Conservation (phyloP, 192 early-diverging fungal genomes). For the Coemansia sp. region DNA sequence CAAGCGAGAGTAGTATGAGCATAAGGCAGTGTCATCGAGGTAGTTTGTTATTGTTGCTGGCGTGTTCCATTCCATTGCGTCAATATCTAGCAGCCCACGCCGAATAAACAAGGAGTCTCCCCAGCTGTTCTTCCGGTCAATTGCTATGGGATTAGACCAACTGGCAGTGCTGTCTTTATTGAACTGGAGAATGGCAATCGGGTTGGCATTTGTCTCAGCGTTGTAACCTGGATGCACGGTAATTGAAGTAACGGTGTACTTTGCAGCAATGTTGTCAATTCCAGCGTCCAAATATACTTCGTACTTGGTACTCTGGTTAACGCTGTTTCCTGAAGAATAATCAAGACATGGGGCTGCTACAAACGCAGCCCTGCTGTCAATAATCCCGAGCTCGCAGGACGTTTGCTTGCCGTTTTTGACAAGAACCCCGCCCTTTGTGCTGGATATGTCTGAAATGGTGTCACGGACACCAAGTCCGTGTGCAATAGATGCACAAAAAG, state of each 20-base stretch:
- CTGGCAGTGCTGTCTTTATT: not conserved
- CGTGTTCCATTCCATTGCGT: not conserved
- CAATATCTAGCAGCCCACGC: not conserved
- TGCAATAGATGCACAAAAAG: not conserved
- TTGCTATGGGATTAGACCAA: slow-evolving; percentile 7
- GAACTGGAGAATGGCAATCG: slow-evolving; percentile 11
- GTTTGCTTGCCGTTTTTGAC: slow-evolving; percentile 16
- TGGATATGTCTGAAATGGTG: not conserved
- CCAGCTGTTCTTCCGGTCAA: not conserved
- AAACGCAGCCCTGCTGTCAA: slow-evolving; percentile 11
- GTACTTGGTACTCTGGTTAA: slow-evolving; percentile 2
- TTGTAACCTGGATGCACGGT: slow-evolving; percentile 12
- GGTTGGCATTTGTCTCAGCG: not conserved
- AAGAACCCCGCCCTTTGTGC: slow-evolving; percentile 2
- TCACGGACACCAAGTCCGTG: not conserved
- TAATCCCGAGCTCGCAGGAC: slow-evolving; percentile 15
- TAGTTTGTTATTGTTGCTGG: not conserved
- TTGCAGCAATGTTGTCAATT: slow-evolving; percentile 8
- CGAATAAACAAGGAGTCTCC: not conserved
- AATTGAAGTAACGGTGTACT: slow-evolving; percentile 9
- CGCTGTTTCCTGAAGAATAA: not conserved
- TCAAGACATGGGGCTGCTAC: slow-evolving; percentile 10
- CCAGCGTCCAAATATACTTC: slow-evolving; percentile 14
- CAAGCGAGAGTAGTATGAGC: not conserved
- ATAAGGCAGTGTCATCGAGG: not conserved